Conservation (phyloP, 2,329 filamentous ascomycete genomes). For the Knufia petricola region DNA sequence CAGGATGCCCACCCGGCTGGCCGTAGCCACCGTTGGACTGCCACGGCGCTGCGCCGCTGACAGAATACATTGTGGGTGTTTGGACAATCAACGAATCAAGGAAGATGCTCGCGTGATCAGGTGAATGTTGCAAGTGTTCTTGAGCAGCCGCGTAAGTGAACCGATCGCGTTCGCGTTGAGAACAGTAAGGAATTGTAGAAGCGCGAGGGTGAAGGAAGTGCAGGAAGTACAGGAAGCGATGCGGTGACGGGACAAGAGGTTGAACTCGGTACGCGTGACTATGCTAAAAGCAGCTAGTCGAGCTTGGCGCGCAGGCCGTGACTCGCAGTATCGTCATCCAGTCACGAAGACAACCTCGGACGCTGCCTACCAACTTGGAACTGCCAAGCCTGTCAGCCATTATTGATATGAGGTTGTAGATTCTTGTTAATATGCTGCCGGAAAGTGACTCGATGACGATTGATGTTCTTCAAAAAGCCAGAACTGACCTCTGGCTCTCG, state of each 20-base stretch:
- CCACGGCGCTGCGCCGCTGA: slow-evolving; percentile 19
- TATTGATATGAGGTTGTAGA: neutral
- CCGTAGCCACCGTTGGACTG: slow-evolving; percentile 16
- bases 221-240: neutral
- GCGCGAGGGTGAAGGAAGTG: neutral
- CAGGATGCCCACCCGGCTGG: slow-evolving; percentile 35
- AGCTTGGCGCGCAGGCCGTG: too few relatives aligned
- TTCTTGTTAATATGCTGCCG: slow-evolving; percentile 1
- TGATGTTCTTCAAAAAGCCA: slow-evolving; percentile 90
- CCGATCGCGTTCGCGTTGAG: neutral
- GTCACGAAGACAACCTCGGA: neutral
- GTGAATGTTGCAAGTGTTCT: neutral
- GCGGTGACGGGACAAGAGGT: neutral
- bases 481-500: slow-evolving; percentile 94
- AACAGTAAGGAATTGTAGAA: neutral
- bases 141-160: neutral
- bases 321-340: too few relatives aligned
- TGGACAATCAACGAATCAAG: neutral
- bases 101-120: neutral
- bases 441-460: neutral
- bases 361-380: neutral
- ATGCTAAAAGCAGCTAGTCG: neutral
- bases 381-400: neutral
- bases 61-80: slow-evolving; percentile 19
- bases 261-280: neutral